Conservation (phyloP, 352 stramenopile species). For the Pythium grandisporangium region DNA sequence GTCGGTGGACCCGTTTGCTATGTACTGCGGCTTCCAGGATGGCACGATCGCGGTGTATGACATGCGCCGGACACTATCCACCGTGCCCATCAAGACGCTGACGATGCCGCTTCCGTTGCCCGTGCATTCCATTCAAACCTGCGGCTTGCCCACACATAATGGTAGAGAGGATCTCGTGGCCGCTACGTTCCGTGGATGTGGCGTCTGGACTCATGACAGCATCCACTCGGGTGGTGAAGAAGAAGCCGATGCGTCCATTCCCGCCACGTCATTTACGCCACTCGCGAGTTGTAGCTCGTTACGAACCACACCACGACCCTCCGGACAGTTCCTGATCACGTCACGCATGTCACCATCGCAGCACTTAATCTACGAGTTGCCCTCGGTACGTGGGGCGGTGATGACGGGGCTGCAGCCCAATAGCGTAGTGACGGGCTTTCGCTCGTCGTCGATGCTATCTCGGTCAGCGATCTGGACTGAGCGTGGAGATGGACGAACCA, state of each 20-base stretch:
- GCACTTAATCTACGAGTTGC: slow-evolving; percentile 8
- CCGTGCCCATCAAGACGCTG: slow-evolving; percentile 1
- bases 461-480: slow-evolving; percentile 9
- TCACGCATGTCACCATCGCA: slow-evolving; percentile 3
- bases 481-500: neutral
- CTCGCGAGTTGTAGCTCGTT: slow-evolving; percentile 4
- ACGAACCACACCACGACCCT: neutral
- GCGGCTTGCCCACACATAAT: slow-evolving; percentile 1
- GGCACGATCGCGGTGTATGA: slow-evolving; percentile 10
- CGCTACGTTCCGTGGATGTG: slow-evolving; percentile 9
- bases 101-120: slow-evolving; percentile 7
- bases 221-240: neutral
- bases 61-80: slow-evolving; percentile 5
- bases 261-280: slow-evolving; percentile 1
- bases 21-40: slow-evolving; percentile 14
- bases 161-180: slow-evolving; percentile 6
- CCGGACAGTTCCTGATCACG: slow-evolving; percentile 5
- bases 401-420: neutral
- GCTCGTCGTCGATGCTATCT: slow-evolving; percentile 9
- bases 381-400: neutral
- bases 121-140: slow-evolving; percentile 10
- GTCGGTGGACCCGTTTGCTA: slow-evolving; percentile 4
- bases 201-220: slow-evolving; percentile 5
- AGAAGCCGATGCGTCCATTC: neutral
- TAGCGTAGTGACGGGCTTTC: slow-evolving; percentile 6